Evolutionary conservation across 306 rosid genomes (phyloP).

Genomic region (Potentilla sterilis): DNA sequence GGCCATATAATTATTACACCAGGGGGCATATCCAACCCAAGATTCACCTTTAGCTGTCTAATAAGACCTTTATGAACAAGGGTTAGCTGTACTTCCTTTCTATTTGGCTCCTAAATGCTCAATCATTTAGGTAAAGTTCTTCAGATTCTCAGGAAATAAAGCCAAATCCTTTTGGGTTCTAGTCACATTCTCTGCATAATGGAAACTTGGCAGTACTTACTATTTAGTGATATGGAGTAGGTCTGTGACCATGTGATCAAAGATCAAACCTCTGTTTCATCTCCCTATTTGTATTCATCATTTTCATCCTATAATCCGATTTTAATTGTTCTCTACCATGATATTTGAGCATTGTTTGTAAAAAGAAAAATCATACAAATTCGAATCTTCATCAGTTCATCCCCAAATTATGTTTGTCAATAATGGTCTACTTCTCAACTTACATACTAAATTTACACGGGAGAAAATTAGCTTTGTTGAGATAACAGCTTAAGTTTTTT

Average conservation of each 20-base stretch:
- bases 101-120: not conserved
- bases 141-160: not conserved
- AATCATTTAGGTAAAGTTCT: not conserved
- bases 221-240: not conserved
- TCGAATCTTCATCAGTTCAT: too few relatives aligned
- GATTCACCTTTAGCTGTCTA: not conserved
- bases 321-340: not conserved
- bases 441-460: too few relatives aligned
- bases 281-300: not conserved
- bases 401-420: too few relatives aligned
- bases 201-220: not conserved
- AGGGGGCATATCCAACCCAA: slow-evolving; percentile 5
- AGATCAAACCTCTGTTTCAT: not conserved
- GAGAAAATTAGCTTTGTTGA: not conserved
- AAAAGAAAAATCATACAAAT: too few relatives aligned
- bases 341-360: not conserved
- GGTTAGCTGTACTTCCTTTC: slow-evolving; percentile 6
- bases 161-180: not conserved
- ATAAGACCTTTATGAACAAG: not conserved
- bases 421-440: not conserved
- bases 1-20: not conserved
- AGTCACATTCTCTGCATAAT: not conserved
- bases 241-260: not conserved
- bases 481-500: not conserved
- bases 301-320: not conserved